Evolutionary conservation across 768 basidiomycete genomes (phyloP).

Genomic region (Leccinum incarnatum): DNA sequence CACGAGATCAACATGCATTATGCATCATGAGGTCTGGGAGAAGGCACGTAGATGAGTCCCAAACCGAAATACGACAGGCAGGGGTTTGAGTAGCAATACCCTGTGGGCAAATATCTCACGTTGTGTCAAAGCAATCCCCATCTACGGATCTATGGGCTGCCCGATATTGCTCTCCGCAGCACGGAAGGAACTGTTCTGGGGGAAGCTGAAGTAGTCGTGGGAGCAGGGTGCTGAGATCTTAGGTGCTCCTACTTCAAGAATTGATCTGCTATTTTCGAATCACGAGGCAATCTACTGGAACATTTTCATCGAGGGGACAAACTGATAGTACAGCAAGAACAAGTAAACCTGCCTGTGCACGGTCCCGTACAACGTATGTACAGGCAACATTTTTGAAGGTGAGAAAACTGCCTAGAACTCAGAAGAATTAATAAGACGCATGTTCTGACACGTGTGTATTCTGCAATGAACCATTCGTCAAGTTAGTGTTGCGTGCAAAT

Average conservation of each 20-base stretch:
- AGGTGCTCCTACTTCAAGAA: slow-evolving; percentile 19
- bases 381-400: slow-evolving; percentile 30
- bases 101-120: background rate
- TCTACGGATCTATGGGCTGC: slow-evolving; percentile 1
- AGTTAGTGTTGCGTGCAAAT: slow-evolving; percentile 20
- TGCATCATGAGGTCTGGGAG: background rate
- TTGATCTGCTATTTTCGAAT: slow-evolving; percentile 22
- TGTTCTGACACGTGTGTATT: slow-evolving; percentile 23
- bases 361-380: slow-evolving; percentile 31
- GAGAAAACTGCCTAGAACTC: slow-evolving; percentile 31
- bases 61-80: slow-evolving; percentile 12
- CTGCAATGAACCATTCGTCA: slow-evolving; percentile 29
- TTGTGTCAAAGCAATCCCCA: slow-evolving; percentile 5
- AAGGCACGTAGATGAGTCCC: background rate
- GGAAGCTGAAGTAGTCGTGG: background rate
- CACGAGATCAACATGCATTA: slow-evolving; percentile 1
- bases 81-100: slow-evolving; percentile 1
- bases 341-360: slow-evolving; percentile 40
- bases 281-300: slow-evolving; percentile 33
- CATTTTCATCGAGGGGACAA: slow-evolving; percentile 34
- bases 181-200: background rate
- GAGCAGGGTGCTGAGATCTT: slow-evolving; percentile 5
- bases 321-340: slow-evolving; percentile 28
- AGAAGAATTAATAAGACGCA: slow-evolving; percentile 29
- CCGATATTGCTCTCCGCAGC: background rate